phyloP scores from a whole-genome alignment of 805 yeast genomes.

The Ogataea kodamae region DNA sequence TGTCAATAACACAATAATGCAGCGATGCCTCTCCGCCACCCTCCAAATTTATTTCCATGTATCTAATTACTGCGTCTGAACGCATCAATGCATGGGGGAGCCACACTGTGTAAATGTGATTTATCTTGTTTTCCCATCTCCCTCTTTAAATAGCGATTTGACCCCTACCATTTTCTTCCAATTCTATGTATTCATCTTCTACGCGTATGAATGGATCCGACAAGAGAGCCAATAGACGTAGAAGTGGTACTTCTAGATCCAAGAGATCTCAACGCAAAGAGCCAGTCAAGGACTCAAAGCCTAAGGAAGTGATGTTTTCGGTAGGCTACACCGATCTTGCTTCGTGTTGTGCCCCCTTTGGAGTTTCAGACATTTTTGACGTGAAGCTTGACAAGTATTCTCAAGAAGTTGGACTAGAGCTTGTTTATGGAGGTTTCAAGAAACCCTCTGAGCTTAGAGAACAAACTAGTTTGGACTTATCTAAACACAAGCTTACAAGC shows the following conservation, averaged over 20 bases:
- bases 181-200: conserved; percentile 2
- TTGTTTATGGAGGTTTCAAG: conserved; percentile 14
- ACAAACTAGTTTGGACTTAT: conserved; percentile 9
- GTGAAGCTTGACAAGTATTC: conserved; percentile 13
- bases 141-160: conserved; percentile 4
- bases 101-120: conserved; percentile 10
- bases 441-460: conserved; percentile 3
- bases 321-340: conserved; percentile 18
- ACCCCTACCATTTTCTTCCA: not conserved
- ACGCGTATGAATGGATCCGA: conserved; percentile 5
- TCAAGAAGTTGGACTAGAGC: conserved; percentile 6
- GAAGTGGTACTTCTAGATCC: not conserved
- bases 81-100: conserved; percentile 4
- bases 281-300: conserved; percentile 1
- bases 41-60: conserved; percentile 4
- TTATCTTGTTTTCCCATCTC: conserved; percentile 8
- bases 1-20: not conserved
- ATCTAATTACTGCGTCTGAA: conserved; percentile 10
- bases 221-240: conserved; percentile 4
- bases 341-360: conserved; percentile 25
- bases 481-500: conserved; percentile 10
- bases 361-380: conserved; percentile 15
- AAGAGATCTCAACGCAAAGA: conserved; percentile 7
- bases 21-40: no score
- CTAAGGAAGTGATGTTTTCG: no score